Base-by-base conservation (phyloP, 805 yeast species). In the Metschnikowia lunata region DNA sequence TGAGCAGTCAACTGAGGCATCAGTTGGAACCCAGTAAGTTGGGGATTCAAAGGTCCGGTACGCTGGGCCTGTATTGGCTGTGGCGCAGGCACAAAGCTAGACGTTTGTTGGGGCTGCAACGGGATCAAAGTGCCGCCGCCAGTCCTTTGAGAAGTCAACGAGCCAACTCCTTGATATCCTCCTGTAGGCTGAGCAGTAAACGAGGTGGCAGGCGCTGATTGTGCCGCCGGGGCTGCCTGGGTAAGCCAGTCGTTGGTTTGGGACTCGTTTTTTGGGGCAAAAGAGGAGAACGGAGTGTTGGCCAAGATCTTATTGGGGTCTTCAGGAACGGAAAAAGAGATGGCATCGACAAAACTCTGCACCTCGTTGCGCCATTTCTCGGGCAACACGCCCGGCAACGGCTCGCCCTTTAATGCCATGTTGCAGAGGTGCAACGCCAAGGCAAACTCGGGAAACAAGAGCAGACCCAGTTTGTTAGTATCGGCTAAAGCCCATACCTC, bases 401-500 rank as follows among this genome's bases (percentile, higher is more conserved):
- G 70, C 53, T 86, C 89, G 31, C 96, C 96, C 55, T 79, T 80
- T 54, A 87, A 72, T 0, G 84, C 85, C 57, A 80, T 66, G 54
- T 86, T 85, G 60, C 96, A 89, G 54, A 91, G 72, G 63, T 89
- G 91, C 73, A 91, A 80, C 13, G 96, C 89, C 52, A 91, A 72
- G 12, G 95, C 95, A 72, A 91, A 91, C 63, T 91, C 97, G 2
- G 98, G 98, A 60, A 90, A 91, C 55, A 91, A 67, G 48, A 91
- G 76, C 43, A 80, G 75, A 1, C 98, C 98, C 7, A 93, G 82
- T 56, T 80, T 84, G 55, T 82, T 85, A 2, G 95, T 83, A 59
- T 91, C 98, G n/a, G 95, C 78, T 46, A 91, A 70, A 23, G 85
- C 82, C 98, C 98, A 91, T 48, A 91, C 85, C 55, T 80, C 88